Base-by-base conservation (phyloP, 1,284 basidiomycete species). In the Heterobasidion parviporum region DNA sequence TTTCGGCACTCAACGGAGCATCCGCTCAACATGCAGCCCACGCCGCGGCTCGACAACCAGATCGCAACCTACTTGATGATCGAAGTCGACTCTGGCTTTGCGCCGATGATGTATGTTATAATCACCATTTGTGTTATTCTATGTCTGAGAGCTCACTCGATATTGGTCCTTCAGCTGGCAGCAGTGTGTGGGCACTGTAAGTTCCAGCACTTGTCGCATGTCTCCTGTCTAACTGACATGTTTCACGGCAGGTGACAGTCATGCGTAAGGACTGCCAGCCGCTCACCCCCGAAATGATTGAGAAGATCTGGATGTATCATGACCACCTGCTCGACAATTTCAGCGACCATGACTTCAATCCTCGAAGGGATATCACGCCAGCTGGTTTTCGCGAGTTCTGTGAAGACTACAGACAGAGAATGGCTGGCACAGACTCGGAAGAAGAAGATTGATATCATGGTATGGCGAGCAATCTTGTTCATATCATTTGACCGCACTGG, bases 31-130 rank as follows among this genome's bases (percentile, higher is more conserved):
- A 16, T 36, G 38, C 16, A 15, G 6, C 9, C 10, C 9, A 41
- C 38, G 38, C 10, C 38, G 10, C 10, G 10, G 38, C n/a, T 44
- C 12, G 52, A 53, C 43, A 44, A 45, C 32, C 52, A 53, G 38
- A 53, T 53, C 32, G 20, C 38, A 5, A 53, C 52, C n/a, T 53
- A 53, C 43, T 32, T 44, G 20, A 53, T 53, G 52, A 53, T 53
- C 38, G 38, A 53, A 8, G 34, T 36, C 18, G 38, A 44, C 16
- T 43, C 36, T 8, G 52, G 52, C 12, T 53, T 53, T n/a, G 52
- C 52, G n/a, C 36, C 36, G 16, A 41, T 41, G 38, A 41, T 9
- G 38, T 41, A 15, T 10, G 38, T 41, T 9, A 15, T 41, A 15
- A 9, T 41, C 10, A 10, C 9, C 38, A 41, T 41, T 9, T 10